These are phyloP conservation scores for Inosperma sp. DNA, from an alignment of 768 basidiomycete genomes.

Conservation along the genomic window DNA sequence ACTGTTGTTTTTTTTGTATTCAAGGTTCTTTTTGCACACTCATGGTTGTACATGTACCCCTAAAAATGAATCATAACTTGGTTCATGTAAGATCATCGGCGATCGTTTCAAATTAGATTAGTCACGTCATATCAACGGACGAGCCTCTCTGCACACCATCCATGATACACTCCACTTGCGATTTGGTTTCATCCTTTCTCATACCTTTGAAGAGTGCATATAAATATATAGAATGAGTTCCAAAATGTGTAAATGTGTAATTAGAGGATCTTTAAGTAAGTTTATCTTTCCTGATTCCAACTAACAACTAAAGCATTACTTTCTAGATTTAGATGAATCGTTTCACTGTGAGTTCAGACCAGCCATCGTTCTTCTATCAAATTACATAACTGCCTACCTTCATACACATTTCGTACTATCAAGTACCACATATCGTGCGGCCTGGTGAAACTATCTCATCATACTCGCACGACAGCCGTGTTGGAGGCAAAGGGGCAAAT, in stretches of 20 bases:
- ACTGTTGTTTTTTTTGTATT: constrained; percentile 5
- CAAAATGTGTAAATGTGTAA: constrained; percentile 28
- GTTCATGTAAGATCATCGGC: not conserved
- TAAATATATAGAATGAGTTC: too few relatives aligned
- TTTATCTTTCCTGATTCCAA: not conserved
- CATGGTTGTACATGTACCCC: not conserved
- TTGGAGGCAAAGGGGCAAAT: constrained; percentile 63
- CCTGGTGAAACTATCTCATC: constrained; percentile 62
- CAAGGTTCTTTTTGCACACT: not conserved
- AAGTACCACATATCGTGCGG: constrained; percentile 49
- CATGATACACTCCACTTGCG: too few relatives aligned
- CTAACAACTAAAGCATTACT: not conserved
- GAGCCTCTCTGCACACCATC: too few relatives aligned
- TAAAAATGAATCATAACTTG: not conserved
- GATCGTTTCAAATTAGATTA: not conserved
- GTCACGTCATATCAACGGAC: not conserved
- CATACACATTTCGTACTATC: not conserved
- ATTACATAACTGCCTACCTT: not conserved
- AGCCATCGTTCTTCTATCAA: not conserved
- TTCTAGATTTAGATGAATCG: constrained; percentile 52
- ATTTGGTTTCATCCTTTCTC: too few relatives aligned
- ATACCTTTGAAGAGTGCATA: too few relatives aligned
- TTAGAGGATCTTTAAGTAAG: constrained; percentile 50
- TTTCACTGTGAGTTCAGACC: constrained; percentile 41
- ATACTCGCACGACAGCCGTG: constrained; percentile 40